Evolutionary conservation across 208 protist genomes (phyloP).

Genomic region (Trypanosoma melophagium): DNA sequence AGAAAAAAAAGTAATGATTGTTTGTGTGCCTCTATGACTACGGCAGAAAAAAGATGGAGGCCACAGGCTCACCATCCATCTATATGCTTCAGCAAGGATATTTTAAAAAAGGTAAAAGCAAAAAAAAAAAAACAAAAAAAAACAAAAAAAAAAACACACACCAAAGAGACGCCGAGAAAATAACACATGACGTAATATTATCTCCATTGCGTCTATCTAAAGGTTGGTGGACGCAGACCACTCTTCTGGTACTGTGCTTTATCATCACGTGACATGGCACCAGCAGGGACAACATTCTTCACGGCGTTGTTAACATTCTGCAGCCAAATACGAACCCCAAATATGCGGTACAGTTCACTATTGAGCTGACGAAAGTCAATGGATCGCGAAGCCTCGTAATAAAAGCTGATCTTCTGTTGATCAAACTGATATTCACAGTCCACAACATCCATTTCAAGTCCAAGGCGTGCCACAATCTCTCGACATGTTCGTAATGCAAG

Average conservation of each 20-base stretch:
- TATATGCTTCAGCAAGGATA: too few species aligned
- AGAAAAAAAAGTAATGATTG: too few species aligned
- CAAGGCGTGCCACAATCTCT: constrained; percentile 40
- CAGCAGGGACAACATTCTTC: constrained; percentile 53
- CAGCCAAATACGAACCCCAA: constrained; percentile 89
- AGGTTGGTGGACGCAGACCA: constrained; percentile 24
- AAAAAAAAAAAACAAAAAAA: not conserved
- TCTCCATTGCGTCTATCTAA: constrained; percentile 16
- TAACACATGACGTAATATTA: not conserved
- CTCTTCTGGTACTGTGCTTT: constrained; percentile 27
- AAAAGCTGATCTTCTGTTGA: constrained; percentile 89
- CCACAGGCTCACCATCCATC: too few species aligned
- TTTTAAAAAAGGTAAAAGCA: too few species aligned
- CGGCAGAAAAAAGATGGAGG: too few species aligned
- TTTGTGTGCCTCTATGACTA: too few species aligned
- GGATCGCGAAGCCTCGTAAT: constrained; percentile 56
- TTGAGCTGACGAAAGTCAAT: constrained; percentile 84
- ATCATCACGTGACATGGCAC: constrained; percentile 24
- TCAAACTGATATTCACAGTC: constrained; percentile 91
- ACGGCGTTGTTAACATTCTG: constrained; percentile 72
- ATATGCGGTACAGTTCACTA: constrained; percentile 78
- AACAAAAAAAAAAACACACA: not conserved
- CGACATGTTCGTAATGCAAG: constrained; percentile 68
- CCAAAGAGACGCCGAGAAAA: not conserved
- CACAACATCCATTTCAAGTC: constrained; percentile 72